These are phyloP conservation scores for Bipolaris zeicola DNA, from an alignment of 2,329 filamentous ascomycete genomes.

Conservation along the genomic window DNA sequence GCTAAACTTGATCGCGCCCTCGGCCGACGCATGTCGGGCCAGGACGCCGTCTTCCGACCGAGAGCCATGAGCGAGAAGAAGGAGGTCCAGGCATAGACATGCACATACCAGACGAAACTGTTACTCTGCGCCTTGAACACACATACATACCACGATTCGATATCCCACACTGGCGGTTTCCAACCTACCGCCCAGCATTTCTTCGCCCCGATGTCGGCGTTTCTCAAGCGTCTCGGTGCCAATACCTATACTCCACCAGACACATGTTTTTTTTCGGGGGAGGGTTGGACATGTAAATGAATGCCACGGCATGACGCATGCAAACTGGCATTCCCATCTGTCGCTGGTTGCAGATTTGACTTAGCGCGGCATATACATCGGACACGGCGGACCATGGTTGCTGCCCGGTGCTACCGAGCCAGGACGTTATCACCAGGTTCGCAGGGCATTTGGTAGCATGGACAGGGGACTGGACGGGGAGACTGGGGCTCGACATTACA, in stretches of 20 bases:
- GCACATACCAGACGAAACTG: not conserved
- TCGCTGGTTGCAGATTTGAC: not conserved
- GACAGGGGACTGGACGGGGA: not conserved
- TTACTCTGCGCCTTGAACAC: constrained; percentile 2
- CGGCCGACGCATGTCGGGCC: constrained; percentile 81
- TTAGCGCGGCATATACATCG: not conserved
- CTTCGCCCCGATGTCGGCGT: too few relatives aligned
- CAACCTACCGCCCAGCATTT: too few relatives aligned
- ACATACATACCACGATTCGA: too few relatives aligned
- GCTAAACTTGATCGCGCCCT: constrained; percentile 90
- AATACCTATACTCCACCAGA: too few relatives aligned
- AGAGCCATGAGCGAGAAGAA: constrained; percentile 48
- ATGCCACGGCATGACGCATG: not conserved
- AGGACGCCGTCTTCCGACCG: constrained; percentile 83
- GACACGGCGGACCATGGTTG: not conserved
- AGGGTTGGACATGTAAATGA: not conserved
- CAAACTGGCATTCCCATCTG: not conserved
- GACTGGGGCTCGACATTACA: not conserved
- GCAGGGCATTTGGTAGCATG: not conserved
- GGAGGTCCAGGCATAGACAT: constrained; percentile 30
- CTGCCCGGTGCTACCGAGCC: not conserved
- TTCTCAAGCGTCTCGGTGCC: too few relatives aligned
- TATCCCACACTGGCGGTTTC: too few relatives aligned
- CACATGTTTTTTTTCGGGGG: not conserved
- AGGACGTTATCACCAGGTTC: not conserved